Base-by-base conservation (phyloP, 208 protist genomes). In the Trypanosoma melophagium region DNA sequence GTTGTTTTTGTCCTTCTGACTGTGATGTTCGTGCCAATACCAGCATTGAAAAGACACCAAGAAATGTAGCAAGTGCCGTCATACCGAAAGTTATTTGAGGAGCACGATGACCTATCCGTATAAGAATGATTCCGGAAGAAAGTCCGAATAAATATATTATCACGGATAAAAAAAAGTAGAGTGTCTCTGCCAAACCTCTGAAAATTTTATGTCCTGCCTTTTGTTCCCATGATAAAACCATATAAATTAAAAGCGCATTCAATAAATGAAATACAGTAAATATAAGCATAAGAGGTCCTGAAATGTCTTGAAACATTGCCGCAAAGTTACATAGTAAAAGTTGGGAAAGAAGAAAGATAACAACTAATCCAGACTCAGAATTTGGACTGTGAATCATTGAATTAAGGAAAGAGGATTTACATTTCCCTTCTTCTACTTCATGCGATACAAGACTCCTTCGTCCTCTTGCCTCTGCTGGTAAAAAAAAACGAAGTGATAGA, bases 401-500 rank as follows among this genome's bases (percentile, higher is more conserved):
- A 47, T 47, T 51, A n/a, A 90, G 54, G 8, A 80, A n/a, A n/a
- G 38, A 50, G 13, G 4, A 35, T 16, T 17, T 21, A 17, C 5
- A 8, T 51, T 9, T 41, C 16, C 52, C 21, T 17, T 45, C 16
- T 35, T 1, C 28, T 7, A 35, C 5, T 35, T 35, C 28, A 1
- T 35, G 3, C 1, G 5, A 35, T 7, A 35, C 28, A 35, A 1
- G 28, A 35, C 19, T 38, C 9, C 19, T n/a, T 31, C 28, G 35
- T n/a, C 16, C 35, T 59, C 47, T 10, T 35, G 52, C 53, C 21
- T 66, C 55, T 17, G 50, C 51, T 44, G 69, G 41, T 22, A 24
- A 40, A 69, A 91, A 94, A 69, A 70, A 83, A 57, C 69, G 68
- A 51, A 88, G 57, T n/a, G 88, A 94, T 19, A 76, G 47, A 22